Conservation (phyloP, 2,329 filamentous ascomycete genomes). For the Penicillium glabrum region DNA sequence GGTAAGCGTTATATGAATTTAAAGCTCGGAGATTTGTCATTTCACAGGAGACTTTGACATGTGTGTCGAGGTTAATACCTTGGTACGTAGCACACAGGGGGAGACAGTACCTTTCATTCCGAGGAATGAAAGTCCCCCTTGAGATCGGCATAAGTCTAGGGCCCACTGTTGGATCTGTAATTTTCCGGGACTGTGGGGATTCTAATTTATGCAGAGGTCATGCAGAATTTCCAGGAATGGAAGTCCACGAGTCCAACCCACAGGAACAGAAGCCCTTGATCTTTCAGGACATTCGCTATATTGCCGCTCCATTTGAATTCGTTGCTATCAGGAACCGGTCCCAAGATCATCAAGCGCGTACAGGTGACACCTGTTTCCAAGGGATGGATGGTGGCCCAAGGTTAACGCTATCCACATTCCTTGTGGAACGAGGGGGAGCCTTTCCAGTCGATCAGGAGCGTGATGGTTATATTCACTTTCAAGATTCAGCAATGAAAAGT, state of each 20-base stretch:
- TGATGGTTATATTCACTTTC: neutral
- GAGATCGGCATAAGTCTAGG: neutral
- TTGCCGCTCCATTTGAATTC: neutral
- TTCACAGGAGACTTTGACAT: neutral
- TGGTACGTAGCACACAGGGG: slow-evolving; percentile 1
- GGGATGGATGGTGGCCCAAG: neutral
- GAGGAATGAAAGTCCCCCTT: slow-evolving; percentile 1
- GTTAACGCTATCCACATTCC: slow-evolving; percentile 1
- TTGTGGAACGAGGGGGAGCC: neutral
- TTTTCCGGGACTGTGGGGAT: neutral
- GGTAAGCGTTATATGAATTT: neutral
- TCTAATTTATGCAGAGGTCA: neutral
- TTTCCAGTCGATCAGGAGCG: neutral
- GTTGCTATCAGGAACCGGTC: neutral
- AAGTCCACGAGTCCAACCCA: no score
- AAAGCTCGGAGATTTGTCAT: neutral
- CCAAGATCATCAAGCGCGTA: neutral
- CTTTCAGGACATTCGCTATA: neutral
- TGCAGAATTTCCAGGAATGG: neutral
- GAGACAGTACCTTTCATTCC: neutral
- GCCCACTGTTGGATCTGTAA: neutral
- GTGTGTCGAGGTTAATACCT: neutral
- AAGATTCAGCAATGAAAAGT: neutral
- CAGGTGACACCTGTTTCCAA: neutral
- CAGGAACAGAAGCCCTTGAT: no score